Evolutionary conservation across 2,329 filamentous ascomycete genomes (phyloP).

Genomic region (Scedosporium dehoogii): DNA sequence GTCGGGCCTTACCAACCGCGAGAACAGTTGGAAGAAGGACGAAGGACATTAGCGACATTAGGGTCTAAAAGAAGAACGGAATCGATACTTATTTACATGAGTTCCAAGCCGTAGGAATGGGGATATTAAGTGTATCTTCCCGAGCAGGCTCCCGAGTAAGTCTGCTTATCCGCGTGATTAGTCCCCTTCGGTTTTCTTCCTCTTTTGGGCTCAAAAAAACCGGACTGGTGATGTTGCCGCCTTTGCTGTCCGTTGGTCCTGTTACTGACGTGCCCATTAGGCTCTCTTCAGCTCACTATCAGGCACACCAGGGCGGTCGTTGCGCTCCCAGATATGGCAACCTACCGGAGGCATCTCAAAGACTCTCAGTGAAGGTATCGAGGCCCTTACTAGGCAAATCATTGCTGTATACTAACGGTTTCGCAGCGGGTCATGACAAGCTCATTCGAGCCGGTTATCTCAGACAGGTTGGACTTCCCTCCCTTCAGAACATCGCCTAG

Average conservation of each 20-base stretch:
- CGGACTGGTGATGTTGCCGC: background rate
- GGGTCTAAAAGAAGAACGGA: background rate
- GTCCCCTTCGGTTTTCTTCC: background rate
- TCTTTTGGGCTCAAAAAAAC: background rate
- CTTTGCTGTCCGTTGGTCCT: background rate
- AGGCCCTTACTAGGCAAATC: background rate
- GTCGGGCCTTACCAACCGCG: too few species aligned
- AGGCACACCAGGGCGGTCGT: constrained; percentile 4
- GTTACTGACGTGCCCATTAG: constrained; percentile 7
- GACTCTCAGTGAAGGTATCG: constrained; percentile 41
- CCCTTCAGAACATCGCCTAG: constrained; percentile 6
- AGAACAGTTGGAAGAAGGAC: too few species aligned
- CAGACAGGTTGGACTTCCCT: constrained; percentile 38
- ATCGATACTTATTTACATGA: background rate
- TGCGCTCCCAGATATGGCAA: constrained; percentile 66
- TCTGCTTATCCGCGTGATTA: background rate
- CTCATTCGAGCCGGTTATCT: constrained; percentile 64
- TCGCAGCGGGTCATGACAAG: constrained; percentile 53
- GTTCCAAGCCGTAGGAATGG: background rate
- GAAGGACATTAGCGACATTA: background rate
- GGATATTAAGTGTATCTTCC: background rate
- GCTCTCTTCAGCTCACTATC: constrained; percentile 1
- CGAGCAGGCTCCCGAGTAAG: background rate
- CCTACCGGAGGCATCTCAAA: constrained; percentile 61
- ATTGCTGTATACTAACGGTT: constrained; percentile 13